Evolutionary conservation across 2,329 filamentous ascomycete genomes (phyloP).

Genomic region (Xylariaceae sp.): DNA sequence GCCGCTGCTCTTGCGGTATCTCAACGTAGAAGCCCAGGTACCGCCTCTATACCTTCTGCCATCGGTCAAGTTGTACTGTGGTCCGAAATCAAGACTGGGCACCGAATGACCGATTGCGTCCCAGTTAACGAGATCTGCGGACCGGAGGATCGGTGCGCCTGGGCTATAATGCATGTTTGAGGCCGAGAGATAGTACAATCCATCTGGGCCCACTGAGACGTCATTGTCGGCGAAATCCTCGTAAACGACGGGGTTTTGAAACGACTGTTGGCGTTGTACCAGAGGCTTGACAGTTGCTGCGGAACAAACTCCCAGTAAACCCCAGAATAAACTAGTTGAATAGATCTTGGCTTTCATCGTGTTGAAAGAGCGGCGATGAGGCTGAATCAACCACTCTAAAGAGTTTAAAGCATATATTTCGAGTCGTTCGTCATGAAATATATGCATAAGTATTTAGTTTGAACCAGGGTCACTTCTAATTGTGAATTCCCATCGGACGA

Average conservation of each 20-base stretch:
- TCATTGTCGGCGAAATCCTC: constrained; percentile 17
- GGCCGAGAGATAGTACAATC: constrained; percentile 11
- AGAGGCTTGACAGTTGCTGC: no score
- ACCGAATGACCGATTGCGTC: constrained; percentile 5
- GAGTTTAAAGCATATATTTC: no score
- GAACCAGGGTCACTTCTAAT: no score
- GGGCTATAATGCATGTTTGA: constrained; percentile 15
- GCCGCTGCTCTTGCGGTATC: constrained; percentile 27
- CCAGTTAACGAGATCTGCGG: constrained; percentile 12
- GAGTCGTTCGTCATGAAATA: no score
- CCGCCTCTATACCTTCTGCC: constrained; percentile 28
- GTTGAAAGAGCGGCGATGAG: no score
- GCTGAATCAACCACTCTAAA: no score
- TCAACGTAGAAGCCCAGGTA: constrained; percentile 34
- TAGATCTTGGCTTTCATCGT: no score
- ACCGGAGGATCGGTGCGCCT: constrained; percentile 13
- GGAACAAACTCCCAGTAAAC: no score
- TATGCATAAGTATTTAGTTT: no score
- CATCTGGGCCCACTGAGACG: constrained; percentile 5
- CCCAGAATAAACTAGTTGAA: no score
- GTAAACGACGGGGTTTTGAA: constrained; percentile 10
- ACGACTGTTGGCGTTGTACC: no score
- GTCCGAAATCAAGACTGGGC: constrained; percentile 4
- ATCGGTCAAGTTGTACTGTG: constrained; percentile 24
- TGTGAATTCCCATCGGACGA: no score